phyloP scores from a whole-genome alignment of 2,329 filamentous ascomycete genomes.

The Aspergillus costaricaensis region DNA sequence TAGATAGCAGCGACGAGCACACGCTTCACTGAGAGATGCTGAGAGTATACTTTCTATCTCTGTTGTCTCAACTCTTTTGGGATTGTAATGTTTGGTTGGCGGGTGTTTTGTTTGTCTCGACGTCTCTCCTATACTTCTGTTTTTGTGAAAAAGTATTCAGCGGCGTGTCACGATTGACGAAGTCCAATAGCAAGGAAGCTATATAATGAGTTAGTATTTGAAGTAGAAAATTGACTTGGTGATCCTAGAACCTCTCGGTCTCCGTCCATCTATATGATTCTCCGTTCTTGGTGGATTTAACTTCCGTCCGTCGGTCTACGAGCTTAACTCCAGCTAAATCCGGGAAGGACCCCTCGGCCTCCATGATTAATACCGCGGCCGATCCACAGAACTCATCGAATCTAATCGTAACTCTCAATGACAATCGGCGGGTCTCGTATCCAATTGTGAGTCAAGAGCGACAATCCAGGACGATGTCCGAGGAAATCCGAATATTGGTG shows the following conservation, averaged over 20 bases:
- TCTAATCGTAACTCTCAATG: background rate
- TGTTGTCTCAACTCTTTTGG: no score
- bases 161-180: conserved; percentile 1
- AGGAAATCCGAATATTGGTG: background rate
- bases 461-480: background rate
- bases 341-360: background rate
- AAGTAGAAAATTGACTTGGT: background rate
- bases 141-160: conserved; percentile 4
- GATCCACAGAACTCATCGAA: background rate
- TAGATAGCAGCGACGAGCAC: conserved; percentile 35
- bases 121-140: background rate
- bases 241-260: background rate
- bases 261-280: background rate
- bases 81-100: background rate
- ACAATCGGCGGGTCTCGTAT: background rate
- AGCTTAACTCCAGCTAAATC: background rate
- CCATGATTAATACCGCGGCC: background rate
- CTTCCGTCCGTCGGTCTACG: background rate
- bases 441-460: background rate
- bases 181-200: background rate
- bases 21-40: conserved; percentile 15
- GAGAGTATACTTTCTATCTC: background rate
- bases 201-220: background rate
- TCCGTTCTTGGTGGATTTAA: background rate
- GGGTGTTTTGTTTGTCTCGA: background rate